Evolutionary conservation across 805 yeast species (phyloP).

Genomic region (Scheffersomyces ergatensis): DNA sequence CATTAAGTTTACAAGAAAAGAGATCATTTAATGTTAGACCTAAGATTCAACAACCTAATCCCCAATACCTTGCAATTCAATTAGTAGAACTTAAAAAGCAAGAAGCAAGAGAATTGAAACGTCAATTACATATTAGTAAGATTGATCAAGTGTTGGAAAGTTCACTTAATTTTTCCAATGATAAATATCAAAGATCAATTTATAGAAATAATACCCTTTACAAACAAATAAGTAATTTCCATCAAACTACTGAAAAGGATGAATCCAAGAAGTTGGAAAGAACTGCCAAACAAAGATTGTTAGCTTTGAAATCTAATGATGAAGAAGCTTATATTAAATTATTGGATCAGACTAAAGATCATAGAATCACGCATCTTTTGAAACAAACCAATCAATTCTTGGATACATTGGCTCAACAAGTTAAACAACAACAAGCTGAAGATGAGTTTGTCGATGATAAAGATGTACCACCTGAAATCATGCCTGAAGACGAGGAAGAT

Average conservation of each 20-base stretch:
- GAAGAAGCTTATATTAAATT: constrained; percentile 84
- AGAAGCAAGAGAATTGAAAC: constrained; percentile 51
- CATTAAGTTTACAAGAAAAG: constrained; percentile 63
- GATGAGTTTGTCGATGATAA: constrained; percentile 14
- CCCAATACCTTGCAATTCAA: constrained; percentile 73
- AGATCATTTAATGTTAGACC: constrained; percentile 67
- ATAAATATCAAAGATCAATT: constrained; percentile 17
- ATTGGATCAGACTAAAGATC: constrained; percentile 83
- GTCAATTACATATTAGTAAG: constrained; percentile 48
- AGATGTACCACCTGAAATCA: constrained; percentile 29
- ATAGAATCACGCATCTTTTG: constrained; percentile 79
- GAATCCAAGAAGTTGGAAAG: constrained; percentile 73
- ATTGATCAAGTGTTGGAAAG: constrained; percentile 33
- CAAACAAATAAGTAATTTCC: constrained; percentile 45
- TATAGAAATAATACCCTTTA: constrained; percentile 22
- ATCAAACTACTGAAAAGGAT: constrained; percentile 63
- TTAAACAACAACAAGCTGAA: constrained; percentile 69
- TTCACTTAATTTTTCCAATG: constrained; percentile 20
- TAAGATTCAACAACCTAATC: constrained; percentile 68
- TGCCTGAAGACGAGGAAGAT: constrained; percentile 17
- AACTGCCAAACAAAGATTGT: constrained; percentile 85
- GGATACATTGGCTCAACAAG: constrained; percentile 77
- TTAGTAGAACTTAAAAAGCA: constrained; percentile 67
- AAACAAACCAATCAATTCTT: constrained; percentile 77
- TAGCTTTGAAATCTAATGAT: constrained; percentile 82